Evolutionary conservation across 2,329 filamentous ascomycete genomes (phyloP).

Genomic region (Scytalidium sp.): DNA sequence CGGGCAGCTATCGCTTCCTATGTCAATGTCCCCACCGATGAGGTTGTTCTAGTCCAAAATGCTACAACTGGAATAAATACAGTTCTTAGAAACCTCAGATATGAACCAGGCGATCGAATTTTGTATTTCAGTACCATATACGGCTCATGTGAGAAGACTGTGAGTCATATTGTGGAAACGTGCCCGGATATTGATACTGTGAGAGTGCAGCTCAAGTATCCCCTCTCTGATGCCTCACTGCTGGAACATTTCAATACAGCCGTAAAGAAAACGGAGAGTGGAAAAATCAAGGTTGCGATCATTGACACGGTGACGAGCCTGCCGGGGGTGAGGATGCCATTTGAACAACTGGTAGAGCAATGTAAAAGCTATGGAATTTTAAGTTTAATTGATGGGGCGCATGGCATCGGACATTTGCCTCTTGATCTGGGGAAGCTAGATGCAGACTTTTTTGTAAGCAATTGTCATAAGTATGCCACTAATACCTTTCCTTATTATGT

Average conservation of each 20-base stretch:
- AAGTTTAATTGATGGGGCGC: conserved; percentile 74
- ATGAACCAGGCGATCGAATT: conserved; percentile 68
- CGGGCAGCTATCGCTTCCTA: conserved; percentile 63
- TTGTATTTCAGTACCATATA: conserved; percentile 79
- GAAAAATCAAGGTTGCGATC: conserved; percentile 63
- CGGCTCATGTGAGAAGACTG: conserved; percentile 66
- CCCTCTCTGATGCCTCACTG: conserved; percentile 67
- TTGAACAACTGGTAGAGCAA: conserved; percentile 59
- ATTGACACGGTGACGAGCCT: conserved; percentile 80
- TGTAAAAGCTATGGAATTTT: conserved; percentile 68
- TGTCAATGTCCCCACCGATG: conserved; percentile 62
- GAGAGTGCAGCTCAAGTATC: conserved; percentile 61
- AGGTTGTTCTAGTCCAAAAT: conserved; percentile 76
- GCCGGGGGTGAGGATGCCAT: conserved; percentile 79
- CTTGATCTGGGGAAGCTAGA: conserved; percentile 65
- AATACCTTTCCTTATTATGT: not conserved
- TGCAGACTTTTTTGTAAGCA: conserved; percentile 83
- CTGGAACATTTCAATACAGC: conserved; percentile 56
- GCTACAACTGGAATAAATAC: conserved; percentile 77
- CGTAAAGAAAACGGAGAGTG: conserved; percentile 53
- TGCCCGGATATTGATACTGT: conserved; percentile 39
- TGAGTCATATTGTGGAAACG: conserved; percentile 71
- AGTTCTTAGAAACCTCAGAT: conserved; percentile 72
- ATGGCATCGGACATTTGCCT: conserved; percentile 76
- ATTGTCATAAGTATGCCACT: conserved; percentile 65